phyloP scores from a whole-genome alignment of 2,329 filamentous ascomycete genomes.

The Pseudogymnoascus sp. region DNA sequence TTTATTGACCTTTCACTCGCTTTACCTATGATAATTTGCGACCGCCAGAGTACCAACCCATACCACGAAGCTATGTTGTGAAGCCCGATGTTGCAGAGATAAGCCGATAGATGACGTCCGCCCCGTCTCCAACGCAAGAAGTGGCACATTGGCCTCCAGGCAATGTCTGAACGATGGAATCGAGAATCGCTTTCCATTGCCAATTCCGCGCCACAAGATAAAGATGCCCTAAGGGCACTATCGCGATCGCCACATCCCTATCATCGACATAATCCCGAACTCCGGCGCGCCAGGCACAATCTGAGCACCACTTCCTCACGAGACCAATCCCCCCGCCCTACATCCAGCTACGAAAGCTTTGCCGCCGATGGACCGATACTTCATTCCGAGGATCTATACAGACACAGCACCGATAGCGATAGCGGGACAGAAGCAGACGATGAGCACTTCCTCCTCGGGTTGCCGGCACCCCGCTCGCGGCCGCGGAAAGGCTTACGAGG shows the following conservation, averaged over 20 bases:
- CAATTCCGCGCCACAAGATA: conserved; percentile 21
- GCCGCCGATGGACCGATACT: conserved; percentile 7
- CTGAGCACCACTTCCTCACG: conserved; percentile 23
- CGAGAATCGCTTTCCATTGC: conserved; percentile 6
- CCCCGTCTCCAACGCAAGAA: not conserved
- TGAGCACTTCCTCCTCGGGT: conserved; percentile 77
- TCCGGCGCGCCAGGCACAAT: conserved; percentile 44
- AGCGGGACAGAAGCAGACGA: conserved; percentile 95
- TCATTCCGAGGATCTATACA: conserved; percentile 29
- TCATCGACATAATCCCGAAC: conserved; percentile 51
- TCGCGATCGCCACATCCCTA: conserved; percentile 62
- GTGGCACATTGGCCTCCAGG: conserved; percentile 2
- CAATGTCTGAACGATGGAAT: conserved; percentile 7
- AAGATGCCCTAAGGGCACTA: conserved; percentile 21
- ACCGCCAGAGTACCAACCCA: not conserved
- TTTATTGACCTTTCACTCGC: not conserved
- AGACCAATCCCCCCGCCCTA: conserved; percentile 21
- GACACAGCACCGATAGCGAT: conserved; percentile 53
- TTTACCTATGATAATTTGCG: conserved; percentile 6
- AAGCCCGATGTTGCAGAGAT: not conserved
- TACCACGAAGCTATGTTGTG: not conserved
- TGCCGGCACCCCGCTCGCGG: conserved; percentile 70
- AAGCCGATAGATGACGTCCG: conserved; percentile 6
- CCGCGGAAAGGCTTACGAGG: conserved; percentile 73
- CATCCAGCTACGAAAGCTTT: conserved; percentile 21